Conservation (phyloP, 306 rosid species). For the Castanea mollissima region DNA sequence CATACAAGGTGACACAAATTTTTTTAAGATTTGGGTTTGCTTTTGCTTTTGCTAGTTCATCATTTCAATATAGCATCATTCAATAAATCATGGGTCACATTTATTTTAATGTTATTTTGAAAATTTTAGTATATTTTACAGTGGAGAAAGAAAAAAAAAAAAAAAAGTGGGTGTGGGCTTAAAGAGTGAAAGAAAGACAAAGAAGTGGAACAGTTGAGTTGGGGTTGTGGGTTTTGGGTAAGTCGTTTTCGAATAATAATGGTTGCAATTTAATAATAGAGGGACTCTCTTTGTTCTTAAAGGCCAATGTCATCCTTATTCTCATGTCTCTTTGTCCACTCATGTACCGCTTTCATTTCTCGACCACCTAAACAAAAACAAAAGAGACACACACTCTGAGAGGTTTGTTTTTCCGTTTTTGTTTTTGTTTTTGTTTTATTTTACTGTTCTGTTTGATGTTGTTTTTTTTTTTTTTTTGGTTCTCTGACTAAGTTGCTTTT, state of each 20-base stretch:
- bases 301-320: constrained; percentile 13
- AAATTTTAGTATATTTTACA: background rate
- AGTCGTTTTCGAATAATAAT: constrained; percentile 78
- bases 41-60: background rate
- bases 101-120: background rate
- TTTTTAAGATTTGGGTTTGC: background rate
- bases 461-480: background rate
- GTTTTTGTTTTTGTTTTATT: background rate
- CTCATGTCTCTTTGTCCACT: constrained; percentile 31
- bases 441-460: too few species aligned
- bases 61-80: too few species aligned
- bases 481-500: constrained; percentile 39
- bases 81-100: too few species aligned
- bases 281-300: background rate
- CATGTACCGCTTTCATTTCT: constrained; percentile 36
- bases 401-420: background rate
- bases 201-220: constrained; percentile 30
- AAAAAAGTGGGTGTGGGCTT: background rate
- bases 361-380: background rate
- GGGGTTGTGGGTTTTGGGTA: constrained; percentile 31
- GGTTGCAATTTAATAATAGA: constrained; percentile 16
- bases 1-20: constrained; percentile 24
- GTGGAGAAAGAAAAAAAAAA: background rate
- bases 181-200: constrained; percentile 11
- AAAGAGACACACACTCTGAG: background rate